Conservation (phyloP, 169 alveolate species). For the Cryptosporidium viatorum region DNA sequence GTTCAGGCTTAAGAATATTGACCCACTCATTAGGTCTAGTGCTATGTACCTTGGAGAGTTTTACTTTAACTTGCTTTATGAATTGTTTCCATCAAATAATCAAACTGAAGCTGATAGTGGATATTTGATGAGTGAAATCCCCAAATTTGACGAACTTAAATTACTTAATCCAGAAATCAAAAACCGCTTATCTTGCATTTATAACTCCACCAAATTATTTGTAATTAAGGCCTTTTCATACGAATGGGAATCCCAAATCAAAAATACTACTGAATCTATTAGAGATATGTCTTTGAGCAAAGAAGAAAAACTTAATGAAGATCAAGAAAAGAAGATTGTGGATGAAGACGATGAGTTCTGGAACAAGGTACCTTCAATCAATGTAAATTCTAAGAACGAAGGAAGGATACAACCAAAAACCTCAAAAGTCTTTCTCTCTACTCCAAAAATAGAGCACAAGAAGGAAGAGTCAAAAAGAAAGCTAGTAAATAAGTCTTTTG, state of each 20-base stretch:
- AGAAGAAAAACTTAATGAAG: neutral
- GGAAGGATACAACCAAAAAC: neutral
- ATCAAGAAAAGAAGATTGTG: neutral
- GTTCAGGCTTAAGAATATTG: slow-evolving; percentile 44
- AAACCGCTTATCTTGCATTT: neutral
- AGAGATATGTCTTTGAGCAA: neutral
- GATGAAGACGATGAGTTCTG: slow-evolving; percentile 59
- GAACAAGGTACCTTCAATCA: slow-evolving; percentile 36
- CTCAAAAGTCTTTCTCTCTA: neutral
- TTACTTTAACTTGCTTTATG: slow-evolving; percentile 26
- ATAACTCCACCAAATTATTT: neutral
- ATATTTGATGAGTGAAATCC: neutral
- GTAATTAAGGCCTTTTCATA: neutral
- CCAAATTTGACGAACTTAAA: slow-evolving; percentile 50
- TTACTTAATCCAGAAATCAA: neutral
- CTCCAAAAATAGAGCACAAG: neutral
- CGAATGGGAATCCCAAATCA: neutral
- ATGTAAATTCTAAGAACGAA: neutral
- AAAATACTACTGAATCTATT: neutral
- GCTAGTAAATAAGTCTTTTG: slow-evolving; percentile 31
- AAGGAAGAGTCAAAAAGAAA: neutral
- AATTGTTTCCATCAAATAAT: slow-evolving; percentile 5
- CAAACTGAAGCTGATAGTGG: neutral
- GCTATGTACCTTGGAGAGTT: slow-evolving; percentile 58
- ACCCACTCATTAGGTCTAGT: slow-evolving; percentile 41